These are phyloP conservation scores for Trichosporon asahii DNA, from an alignment of 1,284 basidiomycete species.

Conservation along the genomic window DNA sequence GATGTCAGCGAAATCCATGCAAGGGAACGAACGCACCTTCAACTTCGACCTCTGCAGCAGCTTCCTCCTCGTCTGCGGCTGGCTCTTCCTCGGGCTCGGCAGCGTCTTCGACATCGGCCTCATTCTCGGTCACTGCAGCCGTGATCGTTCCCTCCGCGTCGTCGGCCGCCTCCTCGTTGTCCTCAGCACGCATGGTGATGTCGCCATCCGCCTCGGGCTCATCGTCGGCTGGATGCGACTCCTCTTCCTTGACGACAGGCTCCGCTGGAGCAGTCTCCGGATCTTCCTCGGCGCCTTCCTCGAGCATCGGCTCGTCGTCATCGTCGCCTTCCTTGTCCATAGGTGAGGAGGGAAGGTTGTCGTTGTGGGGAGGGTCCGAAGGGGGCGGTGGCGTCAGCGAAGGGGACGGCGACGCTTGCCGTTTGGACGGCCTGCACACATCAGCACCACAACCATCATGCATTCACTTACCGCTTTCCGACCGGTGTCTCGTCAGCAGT, in stretches of 20 bases:
- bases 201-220: slow-evolving; percentile 27
- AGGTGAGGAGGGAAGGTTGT: slow-evolving; percentile 21
- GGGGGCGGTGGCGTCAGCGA: slow-evolving; percentile 33
- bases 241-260: slow-evolving; percentile 10
- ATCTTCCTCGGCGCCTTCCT: slow-evolving; percentile 7
- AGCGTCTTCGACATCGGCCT: slow-evolving; percentile 7
- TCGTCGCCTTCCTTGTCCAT: slow-evolving; percentile 3
- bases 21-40: background rate
- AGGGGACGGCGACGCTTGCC: slow-evolving; percentile 25
- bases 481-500: background rate
- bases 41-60: slow-evolving; percentile 19
- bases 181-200: slow-evolving; percentile 28
- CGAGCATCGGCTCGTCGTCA: background rate
- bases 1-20: background rate
- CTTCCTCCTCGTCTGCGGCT: slow-evolving; percentile 20
- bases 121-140: background rate
- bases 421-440: background rate
- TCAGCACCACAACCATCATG: background rate
- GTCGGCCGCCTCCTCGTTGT: slow-evolving; percentile 7
- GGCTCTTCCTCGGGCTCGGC: slow-evolving; percentile 14
- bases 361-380: slow-evolving; percentile 24
- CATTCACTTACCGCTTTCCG: slow-evolving; percentile 1
- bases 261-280: background rate
- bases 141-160: slow-evolving; percentile 2
- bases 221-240: slow-evolving; percentile 15